These are phyloP conservation scores for Anthracocystis setariae DNA, from an alignment of 1,284 basidiomycete species.

Conservation along the genomic window DNA sequence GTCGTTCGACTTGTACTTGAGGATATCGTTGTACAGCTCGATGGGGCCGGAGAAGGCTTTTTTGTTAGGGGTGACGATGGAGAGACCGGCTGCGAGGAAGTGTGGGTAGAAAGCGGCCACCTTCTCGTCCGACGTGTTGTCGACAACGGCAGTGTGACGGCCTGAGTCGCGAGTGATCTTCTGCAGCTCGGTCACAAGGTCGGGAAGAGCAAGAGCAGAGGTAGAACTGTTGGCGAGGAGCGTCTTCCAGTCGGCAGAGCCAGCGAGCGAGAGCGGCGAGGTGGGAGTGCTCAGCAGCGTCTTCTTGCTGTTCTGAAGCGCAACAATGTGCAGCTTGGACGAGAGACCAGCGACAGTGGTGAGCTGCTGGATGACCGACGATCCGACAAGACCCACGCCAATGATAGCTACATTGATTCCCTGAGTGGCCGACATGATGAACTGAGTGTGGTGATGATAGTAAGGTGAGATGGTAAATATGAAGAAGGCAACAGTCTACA, in stretches of 20 bases:
- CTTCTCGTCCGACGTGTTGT: slow-evolving; percentile 89
- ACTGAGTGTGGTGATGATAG: background rate
- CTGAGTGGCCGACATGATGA: slow-evolving; percentile 32
- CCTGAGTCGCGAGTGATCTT: slow-evolving; percentile 49
- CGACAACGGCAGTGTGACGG: slow-evolving; percentile 78
- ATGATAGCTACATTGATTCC: slow-evolving; percentile 64
- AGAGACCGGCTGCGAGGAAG: slow-evolving; percentile 81
- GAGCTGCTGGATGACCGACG: slow-evolving; percentile 63
- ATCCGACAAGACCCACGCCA: slow-evolving; percentile 66
- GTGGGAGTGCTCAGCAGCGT: slow-evolving; percentile 54
- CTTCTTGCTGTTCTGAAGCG: slow-evolving; percentile 66
- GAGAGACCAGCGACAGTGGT: slow-evolving; percentile 48
- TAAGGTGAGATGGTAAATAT: background rate
- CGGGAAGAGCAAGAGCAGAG: slow-evolving; percentile 52
- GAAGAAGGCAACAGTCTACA: background rate
- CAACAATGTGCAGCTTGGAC: slow-evolving; percentile 56
- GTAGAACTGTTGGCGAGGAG: slow-evolving; percentile 41
- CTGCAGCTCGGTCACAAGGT: slow-evolving; percentile 50
- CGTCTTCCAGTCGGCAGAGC: slow-evolving; percentile 51
- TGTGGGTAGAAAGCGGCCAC: slow-evolving; percentile 86
- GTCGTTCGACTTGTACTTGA: slow-evolving; percentile 43
- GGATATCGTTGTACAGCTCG: slow-evolving; percentile 78
- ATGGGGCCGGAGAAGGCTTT: slow-evolving; percentile 89
- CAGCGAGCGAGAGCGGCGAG: slow-evolving; percentile 30
- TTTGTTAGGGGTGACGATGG: slow-evolving; percentile 96